Evolutionary conservation across 768 basidiomycete species (phyloP).

Genomic region (Lepiota brunneoincarnata): DNA sequence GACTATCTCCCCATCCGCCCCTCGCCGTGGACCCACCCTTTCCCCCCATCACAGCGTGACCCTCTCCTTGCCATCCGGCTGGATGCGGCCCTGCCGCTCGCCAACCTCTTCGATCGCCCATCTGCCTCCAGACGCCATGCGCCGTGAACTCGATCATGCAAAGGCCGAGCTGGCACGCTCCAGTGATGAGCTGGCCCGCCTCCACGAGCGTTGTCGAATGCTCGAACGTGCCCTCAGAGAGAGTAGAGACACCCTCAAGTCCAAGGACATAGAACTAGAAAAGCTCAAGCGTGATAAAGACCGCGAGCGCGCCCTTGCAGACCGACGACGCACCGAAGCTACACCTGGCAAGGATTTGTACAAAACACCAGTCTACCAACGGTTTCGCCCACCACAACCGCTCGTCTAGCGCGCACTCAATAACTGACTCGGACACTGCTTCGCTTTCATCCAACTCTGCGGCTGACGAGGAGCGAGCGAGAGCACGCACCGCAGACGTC

Average conservation of each 20-base stretch:
- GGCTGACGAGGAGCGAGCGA: constrained; percentile 54
- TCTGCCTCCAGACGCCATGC: constrained; percentile 40
- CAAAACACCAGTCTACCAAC: not conserved
- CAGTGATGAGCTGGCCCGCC: constrained; percentile 48
- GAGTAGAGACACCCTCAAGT: constrained; percentile 54
- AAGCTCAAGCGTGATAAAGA: constrained; percentile 40
- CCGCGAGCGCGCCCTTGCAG: constrained; percentile 29
- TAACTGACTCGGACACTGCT: constrained; percentile 16
- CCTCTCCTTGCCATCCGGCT: constrained; percentile 23
- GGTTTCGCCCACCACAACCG: constrained; percentile 1
- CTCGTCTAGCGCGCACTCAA: not conserved
- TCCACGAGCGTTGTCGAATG: constrained; percentile 60
- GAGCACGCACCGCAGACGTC: constrained; percentile 54
- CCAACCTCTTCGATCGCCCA: constrained; percentile 41
- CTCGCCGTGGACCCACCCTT: not conserved
- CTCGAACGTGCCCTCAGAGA: constrained; percentile 66
- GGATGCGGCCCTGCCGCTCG: constrained; percentile 44
- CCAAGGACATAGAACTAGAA: constrained; percentile 61
- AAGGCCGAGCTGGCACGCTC: constrained; percentile 55
- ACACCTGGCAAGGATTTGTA: constrained; percentile 2
- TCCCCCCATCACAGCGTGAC: constrained; percentile 4
- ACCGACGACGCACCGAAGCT: constrained; percentile 26
- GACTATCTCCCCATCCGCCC: constrained; percentile 22
- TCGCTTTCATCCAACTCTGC: constrained; percentile 15
- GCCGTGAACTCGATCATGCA: constrained; percentile 55